Percentiles rank a stretch among this genome's conserved stretches.
phyloP scores from a whole-genome alignment of 2,329 filamentous ascomycete genomes.

The Microsporum ferrugineum region DNA sequence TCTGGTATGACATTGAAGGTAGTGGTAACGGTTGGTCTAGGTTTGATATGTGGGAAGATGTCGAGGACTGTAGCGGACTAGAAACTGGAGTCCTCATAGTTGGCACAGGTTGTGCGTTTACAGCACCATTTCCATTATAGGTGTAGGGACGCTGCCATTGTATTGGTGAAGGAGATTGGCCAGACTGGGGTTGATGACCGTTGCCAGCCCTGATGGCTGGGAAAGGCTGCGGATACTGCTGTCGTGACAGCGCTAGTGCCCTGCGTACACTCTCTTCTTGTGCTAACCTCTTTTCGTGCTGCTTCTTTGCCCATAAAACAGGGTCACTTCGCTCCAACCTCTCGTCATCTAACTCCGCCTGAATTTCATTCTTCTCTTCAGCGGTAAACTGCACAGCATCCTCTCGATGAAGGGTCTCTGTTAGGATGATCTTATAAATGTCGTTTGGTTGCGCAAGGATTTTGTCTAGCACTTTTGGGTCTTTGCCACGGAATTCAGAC shows the following conservation, averaged over 20 bases:
- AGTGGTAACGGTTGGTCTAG: neutral
- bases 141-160: neutral
- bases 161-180: neutral
- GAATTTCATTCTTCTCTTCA: conserved; percentile 49
- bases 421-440: conserved; percentile 46
- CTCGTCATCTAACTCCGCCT: conserved; percentile 34
- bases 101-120: neutral
- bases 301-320: conserved; percentile 21
- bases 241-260: neutral
- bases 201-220: neutral
- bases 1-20: neutral
- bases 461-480: conserved; percentile 49
- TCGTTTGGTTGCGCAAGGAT: conserved; percentile 23
- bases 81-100: neutral
- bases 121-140: neutral
- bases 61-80: neutral
- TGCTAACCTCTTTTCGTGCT: conserved; percentile 11
- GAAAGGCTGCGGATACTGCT: neutral
- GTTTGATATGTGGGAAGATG: neutral
- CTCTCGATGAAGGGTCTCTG: conserved; percentile 62
- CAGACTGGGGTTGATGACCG: neutral
- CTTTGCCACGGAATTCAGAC: conserved; percentile 45
- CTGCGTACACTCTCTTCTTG: neutral
- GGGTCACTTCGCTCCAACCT: conserved; percentile 30
- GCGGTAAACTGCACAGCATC: conserved; percentile 47